Conservation (phyloP, 2,329 filamentous ascomycete species). For the Alternaria arborescens region DNA sequence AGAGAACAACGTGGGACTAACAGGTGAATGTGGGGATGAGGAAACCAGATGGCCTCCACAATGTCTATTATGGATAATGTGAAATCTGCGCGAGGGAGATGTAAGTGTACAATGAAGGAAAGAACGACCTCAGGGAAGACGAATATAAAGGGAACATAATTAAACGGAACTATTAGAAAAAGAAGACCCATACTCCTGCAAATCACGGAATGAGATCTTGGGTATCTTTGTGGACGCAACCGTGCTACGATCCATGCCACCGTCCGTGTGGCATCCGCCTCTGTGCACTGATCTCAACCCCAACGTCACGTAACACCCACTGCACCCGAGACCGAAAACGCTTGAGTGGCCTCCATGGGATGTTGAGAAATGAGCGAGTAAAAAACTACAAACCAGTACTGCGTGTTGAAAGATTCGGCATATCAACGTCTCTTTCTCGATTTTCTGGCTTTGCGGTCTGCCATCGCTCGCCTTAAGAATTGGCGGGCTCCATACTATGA, state of each 20-base stretch:
- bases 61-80: background rate
- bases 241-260: slow-evolving; percentile 13
- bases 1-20: background rate
- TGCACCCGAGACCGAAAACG: slow-evolving; percentile 12
- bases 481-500: slow-evolving; percentile 5
- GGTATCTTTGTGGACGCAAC: slow-evolving; percentile 21
- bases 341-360: background rate
- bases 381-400: background rate
- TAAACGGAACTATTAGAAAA: background rate
- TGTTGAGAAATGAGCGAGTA: background rate
- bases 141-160: background rate
- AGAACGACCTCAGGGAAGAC: background rate
- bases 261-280: slow-evolving; percentile 14
- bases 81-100: background rate
- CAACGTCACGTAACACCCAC: slow-evolving; percentile 17
- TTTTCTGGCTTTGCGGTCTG: background rate
- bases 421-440: background rate
- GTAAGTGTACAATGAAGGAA: background rate
- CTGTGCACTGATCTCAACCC: slow-evolving; percentile 17
- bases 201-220: slow-evolving; percentile 23
- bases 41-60: background rate
- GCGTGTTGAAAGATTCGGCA: background rate
- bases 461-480: background rate
- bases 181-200: slow-evolving; percentile 6
- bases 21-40: background rate